Evolutionary conservation across 495 filamentous ascomycete species (phyloP), one percentile per base, ranked within the genome.

Genomic region (Xeromyces bisporus): DNA sequence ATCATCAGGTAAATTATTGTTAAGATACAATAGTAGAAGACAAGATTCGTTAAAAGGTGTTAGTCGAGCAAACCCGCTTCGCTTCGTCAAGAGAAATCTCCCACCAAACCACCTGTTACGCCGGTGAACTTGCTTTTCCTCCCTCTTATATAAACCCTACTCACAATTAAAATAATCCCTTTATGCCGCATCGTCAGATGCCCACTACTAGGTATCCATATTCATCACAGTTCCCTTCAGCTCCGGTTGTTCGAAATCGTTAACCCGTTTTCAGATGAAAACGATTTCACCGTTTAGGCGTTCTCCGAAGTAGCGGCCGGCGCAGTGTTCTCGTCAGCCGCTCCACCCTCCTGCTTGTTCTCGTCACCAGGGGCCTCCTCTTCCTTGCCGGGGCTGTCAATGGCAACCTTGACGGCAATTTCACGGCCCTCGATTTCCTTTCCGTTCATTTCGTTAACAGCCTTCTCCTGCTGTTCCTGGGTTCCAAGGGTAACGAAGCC

Each of bases 321-420:
- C 18, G 49, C 38, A 18, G 42, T 21, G 40, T 51, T 58, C 43
- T 60, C 52, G 42, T 34, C 32, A 46, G 28, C 20, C 5, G 20
- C 20, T 5, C 5, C 20, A 5, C 5, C 20, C 20, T 21, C 20
- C 20, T 21, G 13, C n/a, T 28, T 15, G 18, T 38, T 29, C 7
- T 55, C 46, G 10, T 55, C 50, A 35, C 53, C 35, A 28, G 54
- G 45, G 27, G 48, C 43, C 42, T 66, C 54, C 28, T 61, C 89
- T 47, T 93, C 87, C 73, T 96, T 97, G 58, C 89, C 85, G 37
- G 89, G 89, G 71, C 85, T 93, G 60, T 97, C 89, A 47, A 97
- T 96, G 53, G 89, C 89, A 42, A 97, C 82, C 79, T 97, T 97
- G 64, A 97, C 89, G 38, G 89, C 91, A 46, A 97, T 96, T 69